Base-by-base conservation (phyloP, 345 rosid species). In the Clarkia xantiana region DNA sequence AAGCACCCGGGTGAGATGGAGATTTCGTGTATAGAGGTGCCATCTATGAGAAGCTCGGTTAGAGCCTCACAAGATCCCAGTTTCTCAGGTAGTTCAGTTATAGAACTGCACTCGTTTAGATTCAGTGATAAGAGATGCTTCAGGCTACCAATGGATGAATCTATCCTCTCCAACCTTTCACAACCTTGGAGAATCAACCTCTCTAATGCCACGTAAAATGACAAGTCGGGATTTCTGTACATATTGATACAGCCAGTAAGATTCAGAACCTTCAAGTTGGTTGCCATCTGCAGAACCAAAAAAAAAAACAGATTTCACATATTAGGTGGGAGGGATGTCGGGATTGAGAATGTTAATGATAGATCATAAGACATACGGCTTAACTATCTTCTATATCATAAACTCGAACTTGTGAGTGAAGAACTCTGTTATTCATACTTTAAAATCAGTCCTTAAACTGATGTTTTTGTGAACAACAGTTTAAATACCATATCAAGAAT, bases 241-340 rank as follows among this genome's bases (percentile, higher is more conserved):
- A 59, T 18, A 11, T 29, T 16, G 14, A 10, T 9, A 42, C 63
- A 59, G 11, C 63, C 51, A 0, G 56, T 59, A 12, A 59, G 57
- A 41, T 59, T 59, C 39, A 59, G 56, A 45, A 59, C 63, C n/a
- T 59, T 59, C 40, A 59, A 34, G 46, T 59, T 59, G 38, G 53
- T 52, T 3, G 63, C 46, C 41, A 53, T 52, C 63, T 59, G 52
- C 25, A 52, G 40, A 18, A 17, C 34, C 18, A 19, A 16, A 19
- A 47, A 39, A 14, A 25, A 53, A 16, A 19, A 36, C 3, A 23
- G 13, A 18, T 8, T 22, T n/a, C 7, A 41, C 29, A 42, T 42
- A 42, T 29, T 29, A 5, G 4, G n/a, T n/a, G n/a, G n/a, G n/a
- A n/a, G n/a, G n/a, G 36, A 2, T 3, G 4, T 13, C 1, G 5